Evolutionary conservation across 352 stramenopile genomes (phyloP).

Genomic region (Detonula confervacea): DNA sequence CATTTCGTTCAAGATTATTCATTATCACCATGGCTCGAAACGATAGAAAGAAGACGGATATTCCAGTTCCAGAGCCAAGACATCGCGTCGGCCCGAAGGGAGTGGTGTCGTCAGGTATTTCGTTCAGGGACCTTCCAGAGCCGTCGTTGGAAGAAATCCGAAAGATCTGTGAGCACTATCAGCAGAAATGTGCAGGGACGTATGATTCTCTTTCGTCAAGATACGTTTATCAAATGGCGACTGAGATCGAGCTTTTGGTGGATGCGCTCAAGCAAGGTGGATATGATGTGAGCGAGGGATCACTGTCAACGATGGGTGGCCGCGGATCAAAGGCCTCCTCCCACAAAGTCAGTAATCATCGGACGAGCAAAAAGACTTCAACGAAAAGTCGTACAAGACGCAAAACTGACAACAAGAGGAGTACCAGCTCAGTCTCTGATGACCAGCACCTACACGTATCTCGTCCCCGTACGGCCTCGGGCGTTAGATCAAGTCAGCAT

Average conservation of each 20-base stretch:
- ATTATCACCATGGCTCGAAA: constrained; percentile 21
- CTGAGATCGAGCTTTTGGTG: constrained; percentile 56
- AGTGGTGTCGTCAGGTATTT: constrained; percentile 65
- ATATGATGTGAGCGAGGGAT: constrained; percentile 34
- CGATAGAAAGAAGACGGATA: constrained; percentile 52
- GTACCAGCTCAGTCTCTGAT: constrained; percentile 3
- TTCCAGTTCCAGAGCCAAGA: constrained; percentile 54
- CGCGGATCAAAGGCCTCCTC: background rate
- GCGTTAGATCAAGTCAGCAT: constrained; percentile 9
- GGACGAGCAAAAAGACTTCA: constrained; percentile 26
- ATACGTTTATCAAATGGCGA: constrained; percentile 68
- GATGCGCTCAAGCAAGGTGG: constrained; percentile 45
- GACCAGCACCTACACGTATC: background rate
- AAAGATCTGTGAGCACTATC: constrained; percentile 64
- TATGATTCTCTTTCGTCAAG: constrained; percentile 63
- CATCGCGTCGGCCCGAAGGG: constrained; percentile 62
- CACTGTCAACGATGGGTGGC: constrained; percentile 21
- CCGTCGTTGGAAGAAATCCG: constrained; percentile 60
- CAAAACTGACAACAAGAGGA: constrained; percentile 11
- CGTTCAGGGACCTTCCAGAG: constrained; percentile 54
- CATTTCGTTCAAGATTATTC: background rate
- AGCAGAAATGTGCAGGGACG: constrained; percentile 52
- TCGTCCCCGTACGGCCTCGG: constrained; percentile 26
- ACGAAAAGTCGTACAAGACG: constrained; percentile 19
- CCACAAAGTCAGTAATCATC: constrained; percentile 5